Conservation (phyloP, 1,284 basidiomycete species). For the Irpex lacteus region DNA sequence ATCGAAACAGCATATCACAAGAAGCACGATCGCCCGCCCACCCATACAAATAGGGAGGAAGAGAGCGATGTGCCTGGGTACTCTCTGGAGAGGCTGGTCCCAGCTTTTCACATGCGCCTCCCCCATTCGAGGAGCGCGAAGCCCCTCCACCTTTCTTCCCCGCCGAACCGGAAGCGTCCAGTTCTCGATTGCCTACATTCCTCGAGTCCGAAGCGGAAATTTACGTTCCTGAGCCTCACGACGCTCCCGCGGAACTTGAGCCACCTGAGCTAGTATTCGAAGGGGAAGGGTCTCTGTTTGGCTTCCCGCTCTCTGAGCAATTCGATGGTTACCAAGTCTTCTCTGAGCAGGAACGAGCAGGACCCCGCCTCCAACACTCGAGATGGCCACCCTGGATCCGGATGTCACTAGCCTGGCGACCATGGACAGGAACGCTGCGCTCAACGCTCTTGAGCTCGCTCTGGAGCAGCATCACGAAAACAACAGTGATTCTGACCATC, state of each 20-base stretch:
- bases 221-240: constrained; percentile 52
- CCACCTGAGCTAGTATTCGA: constrained; percentile 40
- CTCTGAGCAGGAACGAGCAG: constrained; percentile 45
- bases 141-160: constrained; percentile 74
- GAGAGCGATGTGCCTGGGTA: constrained; percentile 68
- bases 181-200: constrained; percentile 68
- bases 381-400: constrained; percentile 65
- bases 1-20: constrained; percentile 76
- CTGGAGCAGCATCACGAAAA: constrained; percentile 49
- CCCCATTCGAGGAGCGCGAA: constrained; percentile 79
- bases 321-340: constrained; percentile 68
- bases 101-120: constrained; percentile 67
- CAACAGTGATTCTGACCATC: constrained; percentile 6
- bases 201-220: constrained; percentile 74
- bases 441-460: constrained; percentile 57
- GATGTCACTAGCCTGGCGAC: constrained; percentile 64
- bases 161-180: constrained; percentile 53
- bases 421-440: constrained; percentile 50
- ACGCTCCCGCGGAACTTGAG: constrained; percentile 29
- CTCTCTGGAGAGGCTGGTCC: constrained; percentile 70
- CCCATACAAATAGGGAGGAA: constrained; percentile 63
- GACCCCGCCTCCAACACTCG: constrained; percentile 70
- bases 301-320: constrained; percentile 63
- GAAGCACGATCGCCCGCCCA: constrained; percentile 78
- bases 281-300: constrained; percentile 73